phyloP scores from a whole-genome alignment of 1,139 yeast genomes.

The Lodderomyces metapsilosis region DNA sequence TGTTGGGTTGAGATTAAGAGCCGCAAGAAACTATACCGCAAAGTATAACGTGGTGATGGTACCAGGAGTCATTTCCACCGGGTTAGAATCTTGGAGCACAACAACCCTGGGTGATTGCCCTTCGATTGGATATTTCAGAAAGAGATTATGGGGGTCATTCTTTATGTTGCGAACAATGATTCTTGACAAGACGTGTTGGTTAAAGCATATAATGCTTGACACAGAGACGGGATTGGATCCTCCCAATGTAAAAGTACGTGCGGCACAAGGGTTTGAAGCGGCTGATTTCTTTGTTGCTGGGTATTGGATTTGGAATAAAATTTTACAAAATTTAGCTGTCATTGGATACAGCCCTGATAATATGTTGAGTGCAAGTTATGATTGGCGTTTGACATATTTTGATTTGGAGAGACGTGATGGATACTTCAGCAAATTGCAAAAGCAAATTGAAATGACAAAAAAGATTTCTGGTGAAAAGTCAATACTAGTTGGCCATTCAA shows the following conservation, averaged over 20 bases:
- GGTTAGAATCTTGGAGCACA: slow-evolving; percentile 91
- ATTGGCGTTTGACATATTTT: slow-evolving; percentile 89
- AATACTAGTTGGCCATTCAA: slow-evolving; percentile 86
- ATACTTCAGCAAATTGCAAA: slow-evolving; percentile 74
- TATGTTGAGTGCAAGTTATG: slow-evolving; percentile 90
- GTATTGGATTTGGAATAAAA: slow-evolving; percentile 98
- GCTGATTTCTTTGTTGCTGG: slow-evolving; percentile 97
- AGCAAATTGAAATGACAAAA: slow-evolving; percentile 59
- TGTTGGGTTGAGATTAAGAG: slow-evolving; percentile 69
- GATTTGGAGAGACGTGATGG: slow-evolving; percentile 87
- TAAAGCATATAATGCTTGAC: slow-evolving; percentile 85
- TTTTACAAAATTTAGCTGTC: slow-evolving; percentile 88
- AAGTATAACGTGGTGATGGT: slow-evolving; percentile 85
- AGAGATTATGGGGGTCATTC: slow-evolving; percentile 94
- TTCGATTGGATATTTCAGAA: slow-evolving; percentile 78
- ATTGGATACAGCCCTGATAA: slow-evolving; percentile 90
- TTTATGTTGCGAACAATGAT: slow-evolving; percentile 93
- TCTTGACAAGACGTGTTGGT: slow-evolving; percentile 89
- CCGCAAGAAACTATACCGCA: slow-evolving; percentile 49
- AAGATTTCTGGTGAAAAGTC: slow-evolving; percentile 63
- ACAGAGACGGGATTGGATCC: slow-evolving; percentile 93
- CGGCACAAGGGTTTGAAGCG: slow-evolving; percentile 96
- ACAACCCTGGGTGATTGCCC: slow-evolving; percentile 66
- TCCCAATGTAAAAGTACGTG: slow-evolving; percentile 70
- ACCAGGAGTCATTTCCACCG: slow-evolving; percentile 96